These are phyloP conservation scores for Stipa capillata DNA, from an alignment of 176 grass and related monocot species.

Conservation along the genomic window DNA sequence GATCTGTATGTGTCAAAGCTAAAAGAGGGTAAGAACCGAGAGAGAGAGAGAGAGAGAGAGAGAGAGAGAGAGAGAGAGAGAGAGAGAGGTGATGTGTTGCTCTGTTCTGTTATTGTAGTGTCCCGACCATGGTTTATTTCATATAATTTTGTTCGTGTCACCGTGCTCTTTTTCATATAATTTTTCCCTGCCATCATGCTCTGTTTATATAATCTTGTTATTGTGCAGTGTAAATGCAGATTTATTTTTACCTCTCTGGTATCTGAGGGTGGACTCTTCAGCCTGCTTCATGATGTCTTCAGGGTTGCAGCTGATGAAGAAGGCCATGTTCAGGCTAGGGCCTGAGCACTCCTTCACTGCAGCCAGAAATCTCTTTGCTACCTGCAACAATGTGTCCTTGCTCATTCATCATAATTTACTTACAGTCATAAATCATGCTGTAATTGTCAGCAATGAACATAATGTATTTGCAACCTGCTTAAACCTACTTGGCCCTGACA, in stretches of 20 bases:
- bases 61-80: background rate
- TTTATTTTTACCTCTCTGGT: conserved; percentile 40
- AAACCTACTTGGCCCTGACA: background rate
- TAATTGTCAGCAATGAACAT: background rate
- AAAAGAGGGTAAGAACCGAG: background rate
- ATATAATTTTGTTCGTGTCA: background rate
- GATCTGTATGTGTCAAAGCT: background rate
- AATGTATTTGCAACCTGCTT: background rate
- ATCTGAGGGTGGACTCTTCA: conserved; percentile 51
- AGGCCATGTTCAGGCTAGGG: conserved; percentile 53
- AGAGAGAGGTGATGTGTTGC: background rate
- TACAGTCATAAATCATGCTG: background rate
- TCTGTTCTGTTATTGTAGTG: background rate
- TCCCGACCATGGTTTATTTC: background rate
- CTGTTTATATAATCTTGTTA: background rate
- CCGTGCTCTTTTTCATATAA: too few species aligned
- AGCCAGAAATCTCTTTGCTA: conserved; percentile 60
- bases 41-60: too few species aligned
- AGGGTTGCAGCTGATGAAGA: conserved; percentile 72
- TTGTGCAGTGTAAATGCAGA: background rate
- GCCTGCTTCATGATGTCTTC: conserved; percentile 62
- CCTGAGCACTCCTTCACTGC: conserved; percentile 46
- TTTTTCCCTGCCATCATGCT: background rate
- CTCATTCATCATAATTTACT: background rate
- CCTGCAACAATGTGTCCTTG: conserved; percentile 25